Evolutionary conservation across 2,329 filamentous ascomycete species (phyloP).

Genomic region (Exophiala sp.): DNA sequence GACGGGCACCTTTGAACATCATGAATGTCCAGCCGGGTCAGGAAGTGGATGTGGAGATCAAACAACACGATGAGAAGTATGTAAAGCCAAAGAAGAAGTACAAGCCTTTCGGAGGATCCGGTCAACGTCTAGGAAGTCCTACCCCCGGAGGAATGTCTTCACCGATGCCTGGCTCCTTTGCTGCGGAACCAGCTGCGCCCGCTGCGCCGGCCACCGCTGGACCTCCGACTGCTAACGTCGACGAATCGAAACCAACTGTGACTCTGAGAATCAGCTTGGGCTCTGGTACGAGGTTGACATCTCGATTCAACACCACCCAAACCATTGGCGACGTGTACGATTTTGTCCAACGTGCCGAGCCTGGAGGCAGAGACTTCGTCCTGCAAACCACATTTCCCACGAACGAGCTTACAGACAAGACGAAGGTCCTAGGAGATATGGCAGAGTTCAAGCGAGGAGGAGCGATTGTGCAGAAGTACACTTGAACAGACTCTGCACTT

Average conservation of each 20-base stretch:
- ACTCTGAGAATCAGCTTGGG: constrained; percentile 62
- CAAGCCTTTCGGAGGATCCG: constrained; percentile 59
- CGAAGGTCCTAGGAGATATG: constrained; percentile 43
- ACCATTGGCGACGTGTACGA: constrained; percentile 63
- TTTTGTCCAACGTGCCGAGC: constrained; percentile 55
- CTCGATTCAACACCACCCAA: constrained; percentile 63
- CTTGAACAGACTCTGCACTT: constrained; percentile 8
- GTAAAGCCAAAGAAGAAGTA: constrained; percentile 61
- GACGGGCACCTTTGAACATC: constrained; percentile 60
- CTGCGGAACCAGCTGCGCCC: constrained; percentile 33
- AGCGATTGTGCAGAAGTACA: constrained; percentile 49
- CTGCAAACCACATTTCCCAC: constrained; percentile 66
- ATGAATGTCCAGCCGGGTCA: constrained; percentile 61
- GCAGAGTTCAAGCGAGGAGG: constrained; percentile 50
- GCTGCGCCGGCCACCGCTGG: constrained; percentile 30
- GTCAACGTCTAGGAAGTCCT: constrained; percentile 61
- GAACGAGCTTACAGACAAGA: constrained; percentile 58
- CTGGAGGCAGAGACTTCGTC: constrained; percentile 53
- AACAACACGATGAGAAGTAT: constrained; percentile 60
- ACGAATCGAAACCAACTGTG: constrained; percentile 56
- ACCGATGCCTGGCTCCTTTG: constrained; percentile 27
- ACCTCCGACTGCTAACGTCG: constrained; percentile 46
- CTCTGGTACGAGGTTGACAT: constrained; percentile 58
- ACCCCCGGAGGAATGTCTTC: constrained; percentile 48
- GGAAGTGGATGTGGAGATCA: constrained; percentile 62